Evolutionary conservation across 2,329 filamentous ascomycete species (phyloP), one percentile per base, ranked within the genome.

Genomic region (Chrysosporium keratinophilum): DNA sequence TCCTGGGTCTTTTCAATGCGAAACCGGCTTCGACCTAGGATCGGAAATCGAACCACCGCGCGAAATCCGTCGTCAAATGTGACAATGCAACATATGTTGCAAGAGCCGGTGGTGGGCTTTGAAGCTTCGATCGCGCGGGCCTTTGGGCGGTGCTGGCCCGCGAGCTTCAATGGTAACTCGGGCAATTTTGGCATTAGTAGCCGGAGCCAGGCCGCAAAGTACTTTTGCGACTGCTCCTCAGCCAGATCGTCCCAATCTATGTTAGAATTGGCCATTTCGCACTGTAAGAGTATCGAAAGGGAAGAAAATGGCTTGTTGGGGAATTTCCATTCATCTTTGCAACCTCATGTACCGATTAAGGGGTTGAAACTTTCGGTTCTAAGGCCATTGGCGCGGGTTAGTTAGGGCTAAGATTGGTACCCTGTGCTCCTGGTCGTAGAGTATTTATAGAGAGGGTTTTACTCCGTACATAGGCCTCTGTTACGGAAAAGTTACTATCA

Each of bases 61-160:
- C 51, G 54, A 35, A 50, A 46, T 9, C 51, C 54, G 39, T 56
- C 54, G 50, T 56, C 54, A 31, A 56, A 56, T 3, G 44, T 56
- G 31, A 56, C 54, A n/a, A 46, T 41, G 19, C 19, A 50, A 33
- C 58, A 39, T 58, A 63, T 39, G 59, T 60, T 45, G 59, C 58
- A 44, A 58, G 56, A 3, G 55, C 54, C n/a, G 55, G 59, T 50
- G 59, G 55, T 39, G 56, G 56, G 52, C 48, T 49, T 39, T 56
- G 56, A 40, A 52, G 59, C 50, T 54, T 55, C 33, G 56, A 57
- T 33, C 52, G 59, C 45, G 57, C 46, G 19, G 48, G 52, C 17
- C 5, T 7, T 33, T 47, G 58, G 14, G 34, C 44, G 39, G 46
- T 55, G 44, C 40, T 35, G 34, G 17, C 43, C 33, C 17, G 52